A percentile compares a stretch with the other conserved stretches of the same genome.
Conservation (phyloP, 768 basidiomycete genomes). For the Pulveroboletus sp. region DNA sequence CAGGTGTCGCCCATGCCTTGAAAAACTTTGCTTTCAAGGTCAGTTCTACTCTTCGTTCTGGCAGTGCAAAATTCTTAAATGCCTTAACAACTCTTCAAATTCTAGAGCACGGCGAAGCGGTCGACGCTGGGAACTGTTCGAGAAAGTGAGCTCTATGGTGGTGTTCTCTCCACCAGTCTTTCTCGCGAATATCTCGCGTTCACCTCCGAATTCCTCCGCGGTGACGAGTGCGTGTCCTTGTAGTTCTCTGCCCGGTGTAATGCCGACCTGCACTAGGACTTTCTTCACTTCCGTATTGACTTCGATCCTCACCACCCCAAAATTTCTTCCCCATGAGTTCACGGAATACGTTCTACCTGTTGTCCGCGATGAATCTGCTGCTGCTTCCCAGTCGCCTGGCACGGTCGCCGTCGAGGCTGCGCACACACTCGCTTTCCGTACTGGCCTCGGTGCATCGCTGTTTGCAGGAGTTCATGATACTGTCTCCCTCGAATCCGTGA, state of each 20-base stretch:
- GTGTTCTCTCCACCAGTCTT: conserved; percentile 79
- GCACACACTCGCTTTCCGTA: conserved; percentile 89
- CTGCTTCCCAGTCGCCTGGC: conserved; percentile 57
- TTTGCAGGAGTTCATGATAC: conserved; percentile 71
- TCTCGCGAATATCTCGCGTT: conserved; percentile 88
- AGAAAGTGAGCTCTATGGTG: conserved; percentile 91
- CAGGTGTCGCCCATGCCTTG: conserved; percentile 89
- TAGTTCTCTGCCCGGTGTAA: background rate
- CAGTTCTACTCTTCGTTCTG: conserved; percentile 18
- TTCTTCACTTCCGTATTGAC: conserved; percentile 90
- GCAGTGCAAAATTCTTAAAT: no score
- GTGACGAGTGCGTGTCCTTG: conserved; percentile 79
- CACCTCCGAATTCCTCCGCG: conserved; percentile 91
- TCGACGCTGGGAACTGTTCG: conserved; percentile 88
- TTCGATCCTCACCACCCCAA: conserved; percentile 77
- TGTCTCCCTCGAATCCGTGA: conserved; percentile 65
- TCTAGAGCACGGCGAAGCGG: conserved; percentile 77
- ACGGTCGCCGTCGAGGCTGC: conserved; percentile 80
- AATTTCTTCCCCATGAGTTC: conserved; percentile 76
- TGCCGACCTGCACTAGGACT: conserved; percentile 41
- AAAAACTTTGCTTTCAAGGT: conserved; percentile 99
- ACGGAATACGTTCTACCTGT: conserved; percentile 69
- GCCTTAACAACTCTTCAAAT: no score
- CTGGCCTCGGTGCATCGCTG: conserved; percentile 86
- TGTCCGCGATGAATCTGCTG: conserved; percentile 64